These are phyloP conservation scores for Eremochloa ophiuroides DNA, from an alignment of 176 grass and related monocot species.

Conservation along the genomic window DNA sequence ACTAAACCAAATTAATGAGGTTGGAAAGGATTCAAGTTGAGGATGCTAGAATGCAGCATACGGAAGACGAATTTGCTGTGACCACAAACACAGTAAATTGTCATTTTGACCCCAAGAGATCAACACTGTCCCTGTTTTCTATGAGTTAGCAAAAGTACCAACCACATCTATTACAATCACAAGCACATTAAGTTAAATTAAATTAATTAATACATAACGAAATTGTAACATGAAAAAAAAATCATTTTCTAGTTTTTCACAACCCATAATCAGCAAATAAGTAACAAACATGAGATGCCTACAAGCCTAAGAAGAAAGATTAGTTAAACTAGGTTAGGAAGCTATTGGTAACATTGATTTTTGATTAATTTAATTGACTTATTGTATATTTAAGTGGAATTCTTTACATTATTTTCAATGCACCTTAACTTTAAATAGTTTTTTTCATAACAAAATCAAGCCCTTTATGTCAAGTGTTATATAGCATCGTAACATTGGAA, in stretches of 20 bases:
- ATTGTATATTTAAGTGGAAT: neutral
- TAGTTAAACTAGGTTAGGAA: slow-evolving; percentile 6
- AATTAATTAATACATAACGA: neutral
- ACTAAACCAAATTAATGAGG: neutral
- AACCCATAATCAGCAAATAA: neutral
- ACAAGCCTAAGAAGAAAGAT: neutral
- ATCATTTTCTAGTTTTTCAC: neutral
- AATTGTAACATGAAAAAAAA: neutral
- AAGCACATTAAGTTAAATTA: neutral
- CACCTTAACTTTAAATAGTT: neutral
- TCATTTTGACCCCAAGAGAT: neutral
- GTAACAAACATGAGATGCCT: neutral
- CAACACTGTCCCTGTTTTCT: neutral
- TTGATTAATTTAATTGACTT: neutral
- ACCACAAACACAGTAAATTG: neutral
- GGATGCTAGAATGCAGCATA: neutral
- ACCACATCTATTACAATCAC: neutral
- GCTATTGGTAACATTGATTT: neutral
- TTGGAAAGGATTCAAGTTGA: neutral
- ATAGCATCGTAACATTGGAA: neutral
- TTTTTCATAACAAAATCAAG: neutral
- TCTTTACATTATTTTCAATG: neutral
- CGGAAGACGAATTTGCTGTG: neutral
- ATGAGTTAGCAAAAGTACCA: neutral
- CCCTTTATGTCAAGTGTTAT: neutral